Percentiles rank a stretch among this genome's conserved stretches.
Evolutionary conservation across 164 flowering plant species (phyloP).

Genomic region (Saururus chinensis): DNA sequence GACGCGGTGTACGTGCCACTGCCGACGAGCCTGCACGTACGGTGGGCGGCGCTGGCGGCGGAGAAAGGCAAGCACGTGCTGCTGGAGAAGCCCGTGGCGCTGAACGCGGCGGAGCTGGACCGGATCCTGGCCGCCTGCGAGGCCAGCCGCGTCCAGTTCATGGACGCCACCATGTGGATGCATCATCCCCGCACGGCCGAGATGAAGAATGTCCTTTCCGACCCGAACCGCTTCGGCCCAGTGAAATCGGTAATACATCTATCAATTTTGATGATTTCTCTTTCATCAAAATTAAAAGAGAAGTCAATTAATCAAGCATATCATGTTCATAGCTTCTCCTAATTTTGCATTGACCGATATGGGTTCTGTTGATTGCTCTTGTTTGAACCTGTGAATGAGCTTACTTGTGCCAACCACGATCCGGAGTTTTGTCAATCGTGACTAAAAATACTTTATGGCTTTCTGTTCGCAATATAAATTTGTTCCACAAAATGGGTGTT

Average conservation of each 20-base stretch:
- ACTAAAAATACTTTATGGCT: no score
- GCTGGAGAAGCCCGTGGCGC: conserved; percentile 64
- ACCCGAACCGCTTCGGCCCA: conserved; percentile 38
- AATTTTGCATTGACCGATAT: not conserved
- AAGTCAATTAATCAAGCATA: no score
- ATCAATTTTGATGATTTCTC: not conserved
- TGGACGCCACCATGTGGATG: conserved; percentile 86
- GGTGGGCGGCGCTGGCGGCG: conserved; percentile 53
- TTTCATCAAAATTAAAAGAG: not conserved
- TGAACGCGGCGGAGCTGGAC: conserved; percentile 44
- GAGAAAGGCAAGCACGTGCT: conserved; percentile 52
- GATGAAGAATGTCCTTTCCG: conserved; percentile 42
- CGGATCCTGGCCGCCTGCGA: conserved; percentile 45
- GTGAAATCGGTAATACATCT: conserved; percentile 28
- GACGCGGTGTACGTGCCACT: conserved; percentile 68
- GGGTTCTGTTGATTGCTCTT: no score
- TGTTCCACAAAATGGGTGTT: no score
- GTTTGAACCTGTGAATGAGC: no score
- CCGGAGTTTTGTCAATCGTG: no score
- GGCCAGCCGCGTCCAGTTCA: conserved; percentile 51
- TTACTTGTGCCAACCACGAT: no score
- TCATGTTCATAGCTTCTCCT: no score
- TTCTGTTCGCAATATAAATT: no score
- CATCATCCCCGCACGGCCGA: conserved; percentile 56
- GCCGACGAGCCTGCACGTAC: conserved; percentile 47